phyloP scores from a whole-genome alignment of 1,139 yeast species.

The Suhomyces guaymorum region DNA sequence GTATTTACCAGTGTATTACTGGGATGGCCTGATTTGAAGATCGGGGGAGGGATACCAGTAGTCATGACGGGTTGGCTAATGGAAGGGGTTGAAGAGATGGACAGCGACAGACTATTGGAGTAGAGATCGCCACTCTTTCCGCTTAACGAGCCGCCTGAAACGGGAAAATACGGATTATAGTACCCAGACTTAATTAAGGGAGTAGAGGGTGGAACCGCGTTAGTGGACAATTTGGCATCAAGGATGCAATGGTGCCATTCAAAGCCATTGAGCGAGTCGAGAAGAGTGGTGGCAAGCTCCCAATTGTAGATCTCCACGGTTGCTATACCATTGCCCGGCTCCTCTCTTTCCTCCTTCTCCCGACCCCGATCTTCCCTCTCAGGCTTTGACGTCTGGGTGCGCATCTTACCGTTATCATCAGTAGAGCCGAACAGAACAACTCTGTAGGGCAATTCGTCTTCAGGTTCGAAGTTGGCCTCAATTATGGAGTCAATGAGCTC shows the following conservation, averaged over 20 bases:
- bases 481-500: conserved; percentile 21
- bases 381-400: too few relatives aligned
- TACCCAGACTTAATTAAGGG: not conserved
- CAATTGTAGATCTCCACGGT: conserved; percentile 21
- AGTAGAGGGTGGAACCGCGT: not conserved
- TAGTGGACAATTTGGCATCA: conserved; percentile 17
- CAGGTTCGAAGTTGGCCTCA: conserved; percentile 13
- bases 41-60: too few relatives aligned
- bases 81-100: too few relatives aligned
- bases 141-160: too few relatives aligned
- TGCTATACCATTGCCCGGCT: too few relatives aligned
- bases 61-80: too few relatives aligned
- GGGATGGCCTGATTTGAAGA: too few relatives aligned
- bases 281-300: conserved; percentile 17
- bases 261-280: conserved; percentile 28
- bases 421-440: conserved; percentile 10
- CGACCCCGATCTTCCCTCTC: too few relatives aligned
- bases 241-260: conserved; percentile 25
- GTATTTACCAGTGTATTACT: too few relatives aligned
- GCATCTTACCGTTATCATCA: conserved; percentile 2
- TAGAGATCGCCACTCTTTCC: too few relatives aligned
- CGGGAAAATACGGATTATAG: not conserved
- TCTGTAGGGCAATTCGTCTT: conserved; percentile 5
- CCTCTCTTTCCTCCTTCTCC: too few relatives aligned
- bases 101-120: too few relatives aligned